phyloP scores from a whole-genome alignment of 768 basidiomycete genomes.

The Leucogyrophana mollusca region DNA sequence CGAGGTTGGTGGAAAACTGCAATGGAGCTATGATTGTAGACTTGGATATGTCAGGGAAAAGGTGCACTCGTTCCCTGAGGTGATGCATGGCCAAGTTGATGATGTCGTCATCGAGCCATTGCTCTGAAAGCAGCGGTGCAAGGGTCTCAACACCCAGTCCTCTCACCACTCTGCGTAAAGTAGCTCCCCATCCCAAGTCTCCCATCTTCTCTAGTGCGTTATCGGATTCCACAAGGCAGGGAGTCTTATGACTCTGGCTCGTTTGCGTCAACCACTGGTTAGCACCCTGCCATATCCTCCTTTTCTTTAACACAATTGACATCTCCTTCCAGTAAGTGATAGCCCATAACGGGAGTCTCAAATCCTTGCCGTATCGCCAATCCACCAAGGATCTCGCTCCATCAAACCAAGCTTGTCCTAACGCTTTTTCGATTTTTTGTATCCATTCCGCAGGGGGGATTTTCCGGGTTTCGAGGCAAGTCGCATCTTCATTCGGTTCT shows the following conservation, averaged over 20 bases:
- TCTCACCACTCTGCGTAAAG: neutral
- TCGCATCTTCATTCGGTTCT: neutral
- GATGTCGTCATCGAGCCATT: slow-evolving; percentile 6
- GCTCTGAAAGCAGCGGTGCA: slow-evolving; percentile 3
- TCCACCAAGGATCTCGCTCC: neutral
- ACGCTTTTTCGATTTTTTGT: neutral
- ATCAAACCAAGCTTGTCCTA: slow-evolving; percentile 1
- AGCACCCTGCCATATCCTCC: neutral
- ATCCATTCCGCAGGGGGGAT: neutral
- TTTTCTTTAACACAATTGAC: neutral
- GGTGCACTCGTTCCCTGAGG: neutral
- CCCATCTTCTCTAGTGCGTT: neutral
- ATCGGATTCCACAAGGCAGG: no score
- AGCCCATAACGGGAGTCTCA: slow-evolving; percentile 3
- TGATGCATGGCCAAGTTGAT: slow-evolving; percentile 4
- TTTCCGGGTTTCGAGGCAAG: neutral
- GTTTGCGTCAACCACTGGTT: no score
- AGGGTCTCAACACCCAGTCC: neutral
- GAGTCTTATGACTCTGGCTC: no score
- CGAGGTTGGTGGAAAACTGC: no score
- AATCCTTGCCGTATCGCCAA: neutral
- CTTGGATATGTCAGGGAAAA: no score
- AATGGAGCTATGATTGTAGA: no score
- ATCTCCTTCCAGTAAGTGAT: slow-evolving; percentile 10
- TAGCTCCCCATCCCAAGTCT: neutral